A percentile compares a stretch with the other conserved stretches of the same genome.
These are phyloP conservation scores for Aspergillus haitiensis DNA, from an alignment of 495 filamentous ascomycete genomes.

Conservation along the genomic window DNA sequence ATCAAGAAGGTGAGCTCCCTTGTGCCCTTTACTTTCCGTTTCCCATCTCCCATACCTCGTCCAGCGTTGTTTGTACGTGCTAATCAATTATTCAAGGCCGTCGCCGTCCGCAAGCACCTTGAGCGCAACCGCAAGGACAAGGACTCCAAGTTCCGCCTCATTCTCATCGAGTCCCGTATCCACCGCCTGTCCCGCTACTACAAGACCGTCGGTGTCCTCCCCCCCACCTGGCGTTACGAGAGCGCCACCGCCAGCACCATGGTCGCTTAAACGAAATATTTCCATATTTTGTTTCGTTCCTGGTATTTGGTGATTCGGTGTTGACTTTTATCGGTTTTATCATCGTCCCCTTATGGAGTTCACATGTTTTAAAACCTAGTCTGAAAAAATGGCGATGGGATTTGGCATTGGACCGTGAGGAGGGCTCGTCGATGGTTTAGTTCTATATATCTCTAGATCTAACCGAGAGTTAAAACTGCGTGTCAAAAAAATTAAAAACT, in stretches of 20 bases:
- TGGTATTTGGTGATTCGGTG: conserved; percentile 8
- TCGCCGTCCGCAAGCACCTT: conserved; percentile 99
- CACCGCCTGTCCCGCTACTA: conserved; percentile 97
- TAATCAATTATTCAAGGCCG: conserved; percentile 57
- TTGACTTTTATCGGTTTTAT: conserved; percentile 10
- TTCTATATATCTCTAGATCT: conserved; percentile 2
- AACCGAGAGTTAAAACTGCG: background rate
- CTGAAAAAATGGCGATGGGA: background rate
- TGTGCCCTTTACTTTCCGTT: conserved; percentile 1
- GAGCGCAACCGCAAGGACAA: conserved; percentile 99
- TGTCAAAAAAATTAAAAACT: conserved; percentile 6
- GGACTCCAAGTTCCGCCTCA: conserved; percentile 99
- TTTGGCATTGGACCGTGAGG: background rate
- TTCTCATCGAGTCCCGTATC: conserved; percentile 99
- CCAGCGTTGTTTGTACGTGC: background rate
- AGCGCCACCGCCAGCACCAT: conserved; percentile 58
- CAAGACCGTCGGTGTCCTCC: conserved; percentile 97
- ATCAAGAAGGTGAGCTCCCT: conserved; percentile 87
- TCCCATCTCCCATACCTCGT: background rate
- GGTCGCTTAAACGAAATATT: conserved; percentile 47
- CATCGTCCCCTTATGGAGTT: background rate
- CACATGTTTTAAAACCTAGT: background rate
- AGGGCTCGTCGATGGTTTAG: background rate
- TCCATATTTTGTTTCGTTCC: conserved; percentile 7
- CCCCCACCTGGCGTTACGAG: conserved; percentile 98